Evolutionary conservation across 2,329 filamentous ascomycete species (phyloP).

Genomic region (Claviceps pusilla): DNA sequence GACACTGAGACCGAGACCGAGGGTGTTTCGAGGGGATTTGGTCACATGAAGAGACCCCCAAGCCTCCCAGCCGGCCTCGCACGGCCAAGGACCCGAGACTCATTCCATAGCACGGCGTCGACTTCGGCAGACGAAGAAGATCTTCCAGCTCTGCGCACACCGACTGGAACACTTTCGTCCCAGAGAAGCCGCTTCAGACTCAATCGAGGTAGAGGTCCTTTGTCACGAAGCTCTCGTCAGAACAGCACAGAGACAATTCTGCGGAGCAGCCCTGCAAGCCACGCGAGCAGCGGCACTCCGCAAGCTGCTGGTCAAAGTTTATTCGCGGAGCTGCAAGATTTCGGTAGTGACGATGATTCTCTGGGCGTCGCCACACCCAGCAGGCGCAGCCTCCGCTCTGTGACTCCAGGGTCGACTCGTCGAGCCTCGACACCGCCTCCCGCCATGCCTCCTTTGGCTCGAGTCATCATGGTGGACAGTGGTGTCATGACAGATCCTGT

Average conservation of each 20-base stretch:
- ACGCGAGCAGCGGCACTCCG: conserved; percentile 36
- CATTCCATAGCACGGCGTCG: conserved; percentile 77
- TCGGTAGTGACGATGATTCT: conserved; percentile 62
- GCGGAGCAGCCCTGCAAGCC: conserved; percentile 45
- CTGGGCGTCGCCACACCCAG: conserved; percentile 44
- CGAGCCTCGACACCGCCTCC: conserved; percentile 31
- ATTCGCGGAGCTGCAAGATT: conserved; percentile 75
- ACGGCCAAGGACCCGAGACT: conserved; percentile 41
- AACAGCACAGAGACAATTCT: conserved; percentile 43
- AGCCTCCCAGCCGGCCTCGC: conserved; percentile 22
- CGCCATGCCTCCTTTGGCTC: conserved; percentile 34
- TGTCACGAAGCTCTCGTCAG: conserved; percentile 44
- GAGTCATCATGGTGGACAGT: conserved; percentile 42
- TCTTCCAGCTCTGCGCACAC: conserved; percentile 42
- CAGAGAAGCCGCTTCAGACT: conserved; percentile 60
- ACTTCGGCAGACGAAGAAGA: conserved; percentile 66
- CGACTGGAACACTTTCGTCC: conserved; percentile 40
- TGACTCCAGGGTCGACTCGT: conserved; percentile 33
- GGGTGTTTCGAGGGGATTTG: conserved; percentile 31
- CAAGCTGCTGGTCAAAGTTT: conserved; percentile 56
- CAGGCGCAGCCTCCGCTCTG: conserved; percentile 30
- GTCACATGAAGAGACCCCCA: conserved; percentile 27
- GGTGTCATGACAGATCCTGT: conserved; percentile 47
- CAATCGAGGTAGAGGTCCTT: conserved; percentile 47
- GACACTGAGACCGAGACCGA: conserved; percentile 90